Conservation (phyloP, 768 basidiomycete genomes). For the Wakefieldia striispora region DNA sequence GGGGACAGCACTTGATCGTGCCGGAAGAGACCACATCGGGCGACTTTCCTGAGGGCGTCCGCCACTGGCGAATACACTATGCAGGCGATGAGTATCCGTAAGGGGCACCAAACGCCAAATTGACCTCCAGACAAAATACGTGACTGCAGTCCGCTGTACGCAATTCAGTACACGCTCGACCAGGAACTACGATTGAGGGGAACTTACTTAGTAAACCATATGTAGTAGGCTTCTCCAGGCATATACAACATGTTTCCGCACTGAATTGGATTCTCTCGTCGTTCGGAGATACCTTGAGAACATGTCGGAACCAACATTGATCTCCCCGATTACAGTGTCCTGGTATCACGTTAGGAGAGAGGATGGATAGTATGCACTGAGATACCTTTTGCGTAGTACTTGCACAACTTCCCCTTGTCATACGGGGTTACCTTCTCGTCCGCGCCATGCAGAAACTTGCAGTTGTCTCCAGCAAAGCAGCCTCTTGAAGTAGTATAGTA, state of each 20-base stretch:
- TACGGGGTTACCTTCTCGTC: constrained; percentile 57
- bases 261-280: constrained; percentile 30
- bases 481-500: constrained; percentile 65
- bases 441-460: constrained; percentile 76
- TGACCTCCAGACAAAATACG: constrained; percentile 70
- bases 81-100: constrained; percentile 3
- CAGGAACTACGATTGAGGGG: neutral
- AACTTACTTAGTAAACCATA: constrained; percentile 66
- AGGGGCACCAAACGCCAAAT: constrained; percentile 15
- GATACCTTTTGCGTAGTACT: constrained; percentile 58
- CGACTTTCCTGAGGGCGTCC: constrained; percentile 54
- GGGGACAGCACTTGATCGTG: constrained; percentile 74
- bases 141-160: constrained; percentile 67
- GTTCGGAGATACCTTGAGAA: constrained; percentile 18
- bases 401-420: constrained; percentile 70
- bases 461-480: constrained; percentile 63
- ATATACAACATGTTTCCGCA: constrained; percentile 64
- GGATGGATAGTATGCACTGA: neutral
- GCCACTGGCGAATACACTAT: constrained; percentile 81
- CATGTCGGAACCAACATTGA: constrained; percentile 75
- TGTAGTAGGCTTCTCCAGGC: constrained; percentile 66
- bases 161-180: constrained; percentile 5
- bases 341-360: constrained; percentile 23
- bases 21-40: constrained; percentile 51
- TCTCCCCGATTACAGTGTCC: constrained; percentile 72